Percentiles rank a stretch among this genome's conserved stretches.
These are phyloP conservation scores for Cordyceps cateniannulata DNA, from an alignment of 2,329 filamentous ascomycete genomes.

Conservation along the genomic window DNA sequence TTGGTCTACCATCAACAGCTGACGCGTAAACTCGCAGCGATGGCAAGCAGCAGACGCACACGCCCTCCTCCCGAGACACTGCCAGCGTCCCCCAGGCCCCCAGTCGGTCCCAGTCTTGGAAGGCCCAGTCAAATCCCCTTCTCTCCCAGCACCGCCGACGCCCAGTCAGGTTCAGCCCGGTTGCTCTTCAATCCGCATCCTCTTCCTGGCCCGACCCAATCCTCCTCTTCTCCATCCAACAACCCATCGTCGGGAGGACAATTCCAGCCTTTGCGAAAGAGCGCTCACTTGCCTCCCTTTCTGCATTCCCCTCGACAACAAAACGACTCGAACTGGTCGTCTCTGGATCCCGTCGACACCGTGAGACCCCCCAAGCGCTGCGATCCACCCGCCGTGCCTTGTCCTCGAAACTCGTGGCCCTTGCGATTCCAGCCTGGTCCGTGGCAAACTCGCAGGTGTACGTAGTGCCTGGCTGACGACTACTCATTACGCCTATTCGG, in stretches of 20 bases:
- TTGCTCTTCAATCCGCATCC: constrained; percentile 9
- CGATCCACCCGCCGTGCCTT: constrained; percentile 3
- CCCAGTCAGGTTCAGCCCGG: background rate
- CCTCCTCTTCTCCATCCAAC: constrained; percentile 7
- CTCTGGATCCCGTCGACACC: background rate
- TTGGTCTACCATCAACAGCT: constrained; percentile 24
- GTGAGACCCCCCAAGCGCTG: background rate
- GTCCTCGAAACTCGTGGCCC: constrained; percentile 3
- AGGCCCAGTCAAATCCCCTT: constrained; percentile 1
- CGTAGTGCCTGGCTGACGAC: constrained; percentile 14
- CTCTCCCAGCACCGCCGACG: background rate
- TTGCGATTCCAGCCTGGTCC: constrained; percentile 11
- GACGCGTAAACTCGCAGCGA: constrained; percentile 24
- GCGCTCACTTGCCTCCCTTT: constrained; percentile 2
- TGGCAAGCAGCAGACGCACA: constrained; percentile 13
- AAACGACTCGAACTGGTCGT: constrained; percentile 3
- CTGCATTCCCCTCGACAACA: background rate
- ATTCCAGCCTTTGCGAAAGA: constrained; percentile 5
- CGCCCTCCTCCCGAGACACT: constrained; percentile 14
- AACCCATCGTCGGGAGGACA: constrained; percentile 9
- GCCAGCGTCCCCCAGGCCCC: background rate
- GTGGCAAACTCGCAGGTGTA: constrained; percentile 17
- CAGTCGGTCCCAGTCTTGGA: background rate
- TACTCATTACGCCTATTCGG: constrained; percentile 10
- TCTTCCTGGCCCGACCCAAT: background rate